Evolutionary conservation across 495 filamentous ascomycete species (phyloP).

Genomic region (Delitschia confertaspora): DNA sequence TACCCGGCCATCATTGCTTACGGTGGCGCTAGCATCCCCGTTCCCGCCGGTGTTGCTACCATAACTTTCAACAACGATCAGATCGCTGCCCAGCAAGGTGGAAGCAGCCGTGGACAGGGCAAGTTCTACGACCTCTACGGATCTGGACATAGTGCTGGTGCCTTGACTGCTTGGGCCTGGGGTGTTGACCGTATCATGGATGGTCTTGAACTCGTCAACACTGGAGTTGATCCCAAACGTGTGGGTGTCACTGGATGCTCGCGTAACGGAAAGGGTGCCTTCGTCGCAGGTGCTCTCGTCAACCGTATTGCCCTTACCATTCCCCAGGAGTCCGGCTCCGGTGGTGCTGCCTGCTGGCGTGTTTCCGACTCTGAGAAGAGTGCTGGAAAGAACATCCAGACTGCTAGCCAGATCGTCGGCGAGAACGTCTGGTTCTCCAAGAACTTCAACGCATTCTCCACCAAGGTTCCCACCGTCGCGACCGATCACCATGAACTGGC

Average conservation of each 20-base stretch:
- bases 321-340: slow-evolving; percentile 43
- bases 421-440: slow-evolving; percentile 44
- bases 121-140: slow-evolving; percentile 44
- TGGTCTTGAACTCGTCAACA: slow-evolving; percentile 35
- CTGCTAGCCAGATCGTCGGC: slow-evolving; percentile 38
- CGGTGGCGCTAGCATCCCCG: slow-evolving; percentile 35
- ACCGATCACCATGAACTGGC: slow-evolving; percentile 40
- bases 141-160: slow-evolving; percentile 32
- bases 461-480: slow-evolving; percentile 28
- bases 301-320: slow-evolving; percentile 40
- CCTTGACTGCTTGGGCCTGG: slow-evolving; percentile 44
- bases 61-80: slow-evolving; percentile 35
- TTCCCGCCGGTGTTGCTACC: slow-evolving; percentile 36
- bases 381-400: slow-evolving; percentile 32
- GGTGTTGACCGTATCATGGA: slow-evolving; percentile 43
- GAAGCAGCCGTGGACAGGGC: slow-evolving; percentile 29
- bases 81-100: slow-evolving; percentile 17
- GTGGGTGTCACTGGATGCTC: slow-evolving; percentile 44
- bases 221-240: slow-evolving; percentile 36
- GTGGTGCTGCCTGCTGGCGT: slow-evolving; percentile 44
- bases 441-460: slow-evolving; percentile 31
- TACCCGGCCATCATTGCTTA: slow-evolving; percentile 42
- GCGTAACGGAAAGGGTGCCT: slow-evolving; percentile 44
- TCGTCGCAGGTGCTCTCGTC: slow-evolving; percentile 43
- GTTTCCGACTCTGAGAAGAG: slow-evolving; percentile 37